phyloP scores from a whole-genome alignment of 2,329 filamentous ascomycete species.

The Escovopsis sp. region DNA sequence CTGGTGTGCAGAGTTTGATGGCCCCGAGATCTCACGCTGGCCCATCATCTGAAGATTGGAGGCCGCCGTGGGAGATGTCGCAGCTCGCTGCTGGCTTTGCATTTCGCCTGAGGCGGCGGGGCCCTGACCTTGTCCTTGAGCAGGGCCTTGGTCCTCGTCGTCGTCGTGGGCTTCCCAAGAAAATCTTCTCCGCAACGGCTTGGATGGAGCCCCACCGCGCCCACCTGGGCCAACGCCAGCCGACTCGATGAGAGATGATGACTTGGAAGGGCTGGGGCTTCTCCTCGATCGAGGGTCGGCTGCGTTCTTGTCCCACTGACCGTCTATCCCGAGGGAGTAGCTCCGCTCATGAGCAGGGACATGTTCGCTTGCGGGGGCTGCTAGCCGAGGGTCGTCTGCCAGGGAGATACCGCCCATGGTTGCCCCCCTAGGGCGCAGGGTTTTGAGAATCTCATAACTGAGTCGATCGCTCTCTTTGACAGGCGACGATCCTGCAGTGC shows the following conservation, averaged over 20 bases:
- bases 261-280: too few relatives aligned
- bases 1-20: background rate
- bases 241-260: too few relatives aligned
- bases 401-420: conserved; percentile 7
- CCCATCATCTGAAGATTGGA: too few relatives aligned
- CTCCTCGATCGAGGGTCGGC: background rate
- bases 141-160: background rate
- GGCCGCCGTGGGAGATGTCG: too few relatives aligned
- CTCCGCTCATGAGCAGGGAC: conserved; percentile 36
- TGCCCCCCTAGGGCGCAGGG: conserved; percentile 37
- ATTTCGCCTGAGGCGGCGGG: too few relatives aligned
- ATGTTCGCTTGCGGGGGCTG: conserved; percentile 7
- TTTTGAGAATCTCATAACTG: conserved; percentile 60
- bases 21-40: background rate
- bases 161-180: conserved; percentile 21
- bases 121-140: too few relatives aligned
- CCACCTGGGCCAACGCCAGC: too few relatives aligned
- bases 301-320: conserved; percentile 41
- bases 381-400: conserved; percentile 7
- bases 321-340: conserved; percentile 49
- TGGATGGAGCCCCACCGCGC: background rate
- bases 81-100: too few relatives aligned
- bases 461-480: conserved; percentile 57
- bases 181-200: conserved; percentile 12
- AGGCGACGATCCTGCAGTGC: conserved; percentile 32